These are phyloP conservation scores for Corchorus capsularis DNA, from an alignment of 345 rosid genomes.

Conservation along the genomic window DNA sequence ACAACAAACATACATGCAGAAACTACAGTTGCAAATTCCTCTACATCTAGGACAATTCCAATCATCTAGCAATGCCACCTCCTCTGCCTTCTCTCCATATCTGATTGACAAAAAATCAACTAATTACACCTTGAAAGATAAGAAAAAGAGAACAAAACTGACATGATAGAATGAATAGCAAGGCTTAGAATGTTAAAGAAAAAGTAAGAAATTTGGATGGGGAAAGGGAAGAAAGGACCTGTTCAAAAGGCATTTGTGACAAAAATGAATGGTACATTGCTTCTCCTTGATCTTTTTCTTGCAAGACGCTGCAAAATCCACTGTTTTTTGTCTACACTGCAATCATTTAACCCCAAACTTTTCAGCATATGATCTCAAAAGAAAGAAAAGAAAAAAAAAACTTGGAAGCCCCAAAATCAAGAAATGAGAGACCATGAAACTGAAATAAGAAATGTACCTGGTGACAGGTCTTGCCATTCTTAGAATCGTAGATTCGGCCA, in stretches of 20 bases:
- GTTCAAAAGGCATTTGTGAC: slow-evolving; percentile 38
- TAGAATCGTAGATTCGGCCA: slow-evolving; percentile 27
- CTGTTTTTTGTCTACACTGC: slow-evolving; percentile 43
- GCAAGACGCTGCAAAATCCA: slow-evolving; percentile 35
- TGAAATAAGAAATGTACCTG: not conserved
- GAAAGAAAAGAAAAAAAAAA: not conserved
- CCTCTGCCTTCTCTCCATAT: slow-evolving; percentile 40
- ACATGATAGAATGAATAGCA: not conserved
- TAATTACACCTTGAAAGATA: not conserved
- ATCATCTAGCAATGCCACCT: slow-evolving; percentile 21
- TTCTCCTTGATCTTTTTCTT: slow-evolving; percentile 22
- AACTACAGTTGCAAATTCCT: slow-evolving; percentile 31
- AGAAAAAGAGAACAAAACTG: not conserved
- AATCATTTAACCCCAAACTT: slow-evolving; percentile 5
- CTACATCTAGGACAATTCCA: slow-evolving; percentile 34
- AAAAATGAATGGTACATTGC: slow-evolving; percentile 23
- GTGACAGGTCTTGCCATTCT: slow-evolving; percentile 27
- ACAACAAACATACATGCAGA: slow-evolving; percentile 20
- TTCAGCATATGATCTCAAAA: not conserved
- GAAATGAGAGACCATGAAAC: not conserved
- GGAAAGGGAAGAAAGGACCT: slow-evolving; percentile 16
- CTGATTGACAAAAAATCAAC: slow-evolving; percentile 11
- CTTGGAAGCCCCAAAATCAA: no score
- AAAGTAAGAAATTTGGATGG: not conserved
- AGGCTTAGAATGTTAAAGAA: not conserved